Evolutionary conservation across 1,284 basidiomycete species (phyloP).

Genomic region (Leucoagaricus sp.): DNA sequence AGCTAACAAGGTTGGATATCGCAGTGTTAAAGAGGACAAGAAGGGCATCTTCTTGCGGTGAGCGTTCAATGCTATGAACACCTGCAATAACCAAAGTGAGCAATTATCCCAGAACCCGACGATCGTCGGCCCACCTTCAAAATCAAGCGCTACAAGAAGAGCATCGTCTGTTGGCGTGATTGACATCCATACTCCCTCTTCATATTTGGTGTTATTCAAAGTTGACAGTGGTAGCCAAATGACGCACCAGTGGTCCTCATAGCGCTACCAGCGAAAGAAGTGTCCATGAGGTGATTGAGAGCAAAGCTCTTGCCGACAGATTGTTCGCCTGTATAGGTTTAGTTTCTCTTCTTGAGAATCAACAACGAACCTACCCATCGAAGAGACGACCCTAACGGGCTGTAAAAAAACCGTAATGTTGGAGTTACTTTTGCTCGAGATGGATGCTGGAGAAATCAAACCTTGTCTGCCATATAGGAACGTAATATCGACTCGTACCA

Average conservation of each 20-base stretch:
- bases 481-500: slow-evolving; percentile 69
- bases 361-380: slow-evolving; percentile 47
- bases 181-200: slow-evolving; percentile 70
- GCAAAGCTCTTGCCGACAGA: slow-evolving; percentile 66
- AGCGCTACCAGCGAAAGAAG: slow-evolving; percentile 66
- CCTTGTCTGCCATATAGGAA: slow-evolving; percentile 62
- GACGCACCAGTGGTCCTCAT: slow-evolving; percentile 56
- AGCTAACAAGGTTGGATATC: slow-evolving; percentile 57
- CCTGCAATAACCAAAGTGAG: too few species aligned
- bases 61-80: slow-evolving; percentile 64
- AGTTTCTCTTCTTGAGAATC: neutral
- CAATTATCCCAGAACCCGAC: too few species aligned
- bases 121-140: slow-evolving; percentile 46
- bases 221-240: neutral
- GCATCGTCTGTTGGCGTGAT: slow-evolving; percentile 58
- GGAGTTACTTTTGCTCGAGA: too few species aligned
- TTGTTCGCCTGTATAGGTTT: slow-evolving; percentile 44
- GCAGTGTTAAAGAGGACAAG: slow-evolving; percentile 67
- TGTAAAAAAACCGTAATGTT: too few species aligned
- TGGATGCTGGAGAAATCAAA: too few species aligned
- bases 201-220: neutral
- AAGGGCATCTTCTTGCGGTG: slow-evolving; percentile 62
- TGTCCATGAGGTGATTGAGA: slow-evolving; percentile 63
- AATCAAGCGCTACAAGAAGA: slow-evolving; percentile 62
- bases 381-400: slow-evolving; percentile 66